A percentile compares a stretch with the other conserved stretches of the same genome.
phyloP scores from a whole-genome alignment of 2,329 filamentous ascomycete species.

The Penicillium sp. region DNA sequence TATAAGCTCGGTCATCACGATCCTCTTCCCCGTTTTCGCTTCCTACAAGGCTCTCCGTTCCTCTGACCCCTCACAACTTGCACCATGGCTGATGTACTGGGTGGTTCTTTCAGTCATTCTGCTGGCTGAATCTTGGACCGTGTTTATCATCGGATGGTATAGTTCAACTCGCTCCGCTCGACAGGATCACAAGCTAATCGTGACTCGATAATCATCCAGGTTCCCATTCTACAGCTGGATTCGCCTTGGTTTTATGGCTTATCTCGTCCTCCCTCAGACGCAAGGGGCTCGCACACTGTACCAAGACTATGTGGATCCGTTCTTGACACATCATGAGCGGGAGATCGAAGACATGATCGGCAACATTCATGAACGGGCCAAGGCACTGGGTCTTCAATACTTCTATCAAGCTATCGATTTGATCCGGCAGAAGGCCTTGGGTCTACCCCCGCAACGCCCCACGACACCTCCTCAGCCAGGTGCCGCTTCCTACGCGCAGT shows the following conservation, averaged over 20 bases:
- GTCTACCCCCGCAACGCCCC: conserved; percentile 62
- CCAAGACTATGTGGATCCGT: conserved; percentile 79
- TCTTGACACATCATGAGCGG: conserved; percentile 78
- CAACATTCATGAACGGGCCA: conserved; percentile 72
- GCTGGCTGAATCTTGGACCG: conserved; percentile 80
- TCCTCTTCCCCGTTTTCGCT: conserved; percentile 92
- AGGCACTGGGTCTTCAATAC: conserved; percentile 72
- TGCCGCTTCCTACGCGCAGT: conserved; percentile 66
- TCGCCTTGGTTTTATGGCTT: conserved; percentile 80
- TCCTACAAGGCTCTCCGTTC: conserved; percentile 98
- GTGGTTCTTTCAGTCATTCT: conserved; percentile 81
- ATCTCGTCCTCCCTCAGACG: conserved; percentile 96
- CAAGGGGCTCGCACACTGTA: conserved; percentile 88
- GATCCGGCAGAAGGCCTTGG: conserved; percentile 74
- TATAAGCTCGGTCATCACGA: conserved; percentile 78
- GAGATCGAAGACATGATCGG: conserved; percentile 90
- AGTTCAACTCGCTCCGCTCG: conserved; percentile 13
- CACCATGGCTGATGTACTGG: conserved; percentile 99
- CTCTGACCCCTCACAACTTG: conserved; percentile 80
- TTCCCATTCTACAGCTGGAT: conserved; percentile 93
- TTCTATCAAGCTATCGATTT: conserved; percentile 68
- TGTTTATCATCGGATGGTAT: conserved; percentile 80
- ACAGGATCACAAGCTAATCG: conserved; percentile 1
- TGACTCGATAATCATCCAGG: conserved; percentile 45
- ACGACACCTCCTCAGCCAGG: conserved; percentile 43